Conservation (phyloP, 768 basidiomycete genomes). For the Pisolithus marmoratus region DNA sequence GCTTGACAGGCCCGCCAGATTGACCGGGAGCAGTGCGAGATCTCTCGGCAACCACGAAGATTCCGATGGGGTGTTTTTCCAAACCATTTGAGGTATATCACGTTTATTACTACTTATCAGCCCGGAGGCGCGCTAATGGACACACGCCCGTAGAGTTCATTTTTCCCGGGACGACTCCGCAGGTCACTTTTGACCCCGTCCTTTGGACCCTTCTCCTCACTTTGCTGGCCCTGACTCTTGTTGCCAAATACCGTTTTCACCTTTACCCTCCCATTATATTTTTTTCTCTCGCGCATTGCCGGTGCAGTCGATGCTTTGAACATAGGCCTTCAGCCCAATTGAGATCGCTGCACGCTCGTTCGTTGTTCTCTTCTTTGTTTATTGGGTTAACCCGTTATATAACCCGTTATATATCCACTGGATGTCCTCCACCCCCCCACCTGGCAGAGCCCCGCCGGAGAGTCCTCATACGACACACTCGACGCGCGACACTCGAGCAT, state of each 20-base stretch:
- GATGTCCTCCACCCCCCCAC: constrained; percentile 21
- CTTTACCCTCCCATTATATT: background rate
- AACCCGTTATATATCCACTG: constrained; percentile 10
- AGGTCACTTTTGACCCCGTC: background rate
- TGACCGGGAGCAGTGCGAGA: background rate
- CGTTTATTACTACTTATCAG: background rate
- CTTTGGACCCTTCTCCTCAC: background rate
- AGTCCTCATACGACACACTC: constrained; percentile 4
- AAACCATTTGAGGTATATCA: background rate
- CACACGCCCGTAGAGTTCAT: background rate
- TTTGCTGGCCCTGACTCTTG: background rate
- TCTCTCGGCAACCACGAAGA: background rate
- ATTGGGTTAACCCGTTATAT: constrained; percentile 13
- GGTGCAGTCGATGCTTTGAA: constrained; percentile 15
- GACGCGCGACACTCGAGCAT: constrained; percentile 1
- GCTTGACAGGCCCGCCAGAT: constrained; percentile 1
- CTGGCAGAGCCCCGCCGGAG: constrained; percentile 18
- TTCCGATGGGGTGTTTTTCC: background rate
- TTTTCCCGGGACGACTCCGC: background rate
- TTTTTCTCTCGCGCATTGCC: background rate
- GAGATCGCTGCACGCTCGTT: constrained; percentile 2
- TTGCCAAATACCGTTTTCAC: background rate
- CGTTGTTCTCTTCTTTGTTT: constrained; percentile 24
- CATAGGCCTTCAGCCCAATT: background rate
- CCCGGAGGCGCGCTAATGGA: too few relatives aligned